Evolutionary conservation across 495 filamentous ascomycete genomes (phyloP), one percentile per base, ranked within the genome.

Genomic region (Ramalina intermedia): DNA sequence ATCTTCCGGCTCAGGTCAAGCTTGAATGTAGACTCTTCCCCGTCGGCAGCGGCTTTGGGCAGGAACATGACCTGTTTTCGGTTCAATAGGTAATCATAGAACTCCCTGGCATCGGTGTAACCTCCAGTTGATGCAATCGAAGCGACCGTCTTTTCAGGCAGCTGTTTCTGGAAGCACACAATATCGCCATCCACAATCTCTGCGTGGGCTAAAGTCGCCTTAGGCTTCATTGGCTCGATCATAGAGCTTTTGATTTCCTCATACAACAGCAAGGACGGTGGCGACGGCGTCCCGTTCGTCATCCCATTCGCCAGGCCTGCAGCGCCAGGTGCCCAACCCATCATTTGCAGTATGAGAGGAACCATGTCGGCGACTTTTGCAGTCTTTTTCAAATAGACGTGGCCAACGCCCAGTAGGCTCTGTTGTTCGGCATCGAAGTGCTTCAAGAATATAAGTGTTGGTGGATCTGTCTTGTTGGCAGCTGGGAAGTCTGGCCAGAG

Each of bases 111-210:
- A 59, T 94, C 87, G 6, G 65, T 63, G 53, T 73, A 74, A 16
- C 70, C 55, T 9, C 69, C 68, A 6, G 65, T 66, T 14, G 63
- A 51, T 20, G 67, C 62, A 12, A 76, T 55, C 39, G 41, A 12
- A 16, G 46, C 54, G 37, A 38, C 18, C 63, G 85, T 81, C 37
- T 79, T 73, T 17, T 85, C 81, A 51, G 71, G 73, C 29, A 79
- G 60, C 13, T 70, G 58, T 49, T 73, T 75, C 63, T 96, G 90
- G 67, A 96, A 95, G 55, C 88, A 94, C 27, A 99, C 77, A 56
- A 99, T 95, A 61, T 99, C 91, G 37, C 91, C 91, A 59, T 96
- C 89, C 58, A 96, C 90, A 38, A 99, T 85, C 62, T 99, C 91
- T 2, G 90, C 87, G 46, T 85, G 79, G 42, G 84, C 80, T 50